Conservation (phyloP, 306 rosid genomes). For the Ormosia emarginata region DNA sequence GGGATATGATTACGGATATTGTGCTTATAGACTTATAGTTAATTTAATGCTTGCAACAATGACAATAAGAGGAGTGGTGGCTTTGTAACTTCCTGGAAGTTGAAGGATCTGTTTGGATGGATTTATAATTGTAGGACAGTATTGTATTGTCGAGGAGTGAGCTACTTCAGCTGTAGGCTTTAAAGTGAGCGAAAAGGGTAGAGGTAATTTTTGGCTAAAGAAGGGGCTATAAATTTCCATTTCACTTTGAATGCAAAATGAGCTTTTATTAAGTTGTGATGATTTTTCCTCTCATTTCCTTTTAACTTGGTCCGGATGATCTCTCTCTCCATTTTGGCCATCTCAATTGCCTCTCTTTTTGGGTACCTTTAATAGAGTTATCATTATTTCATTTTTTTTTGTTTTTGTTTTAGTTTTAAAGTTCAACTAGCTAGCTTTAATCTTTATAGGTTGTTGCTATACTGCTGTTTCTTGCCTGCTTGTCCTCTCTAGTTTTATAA, state of each 20-base stretch:
- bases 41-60: slow-evolving; percentile 5
- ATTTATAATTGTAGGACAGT: neutral
- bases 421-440: neutral
- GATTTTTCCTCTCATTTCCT: neutral
- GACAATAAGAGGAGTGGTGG: neutral
- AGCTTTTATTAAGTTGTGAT: neutral
- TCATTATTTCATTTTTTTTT: neutral
- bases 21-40: neutral
- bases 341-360: neutral
- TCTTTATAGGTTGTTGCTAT: neutral
- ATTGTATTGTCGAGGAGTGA: neutral
- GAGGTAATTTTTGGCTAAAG: neutral
- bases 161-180: neutral
- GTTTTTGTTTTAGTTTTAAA: neutral
- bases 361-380: neutral
- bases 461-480: neutral
- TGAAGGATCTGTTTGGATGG: neutral
- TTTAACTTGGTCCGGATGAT: neutral
- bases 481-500: neutral
- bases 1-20: neutral
- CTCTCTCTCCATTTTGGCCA: neutral
- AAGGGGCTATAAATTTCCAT: neutral
- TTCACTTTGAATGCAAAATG: neutral
- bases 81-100: neutral
- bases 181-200: neutral